Conservation (phyloP, 208 protist genomes). For the Acanthamoeba castellanii region DNA sequence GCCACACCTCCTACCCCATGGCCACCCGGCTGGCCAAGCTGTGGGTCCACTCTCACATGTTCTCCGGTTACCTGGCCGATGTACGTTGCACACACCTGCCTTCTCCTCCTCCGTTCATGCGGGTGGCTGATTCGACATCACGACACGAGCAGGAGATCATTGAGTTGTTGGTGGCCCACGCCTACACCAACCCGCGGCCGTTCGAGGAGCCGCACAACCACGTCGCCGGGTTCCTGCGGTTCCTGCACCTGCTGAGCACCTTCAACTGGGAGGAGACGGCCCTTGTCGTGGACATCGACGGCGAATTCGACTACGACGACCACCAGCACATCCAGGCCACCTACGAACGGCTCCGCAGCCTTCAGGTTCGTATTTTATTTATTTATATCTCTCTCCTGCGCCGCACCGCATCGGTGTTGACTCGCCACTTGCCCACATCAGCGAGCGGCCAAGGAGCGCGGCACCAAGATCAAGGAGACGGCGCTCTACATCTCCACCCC, state of each 20-base stretch:
- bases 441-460: conserved; percentile 14
- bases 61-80: conserved; percentile 19
- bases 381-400: background rate
- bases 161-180: conserved; percentile 2
- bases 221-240: conserved; percentile 36
- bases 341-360: conserved; percentile 27
- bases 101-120: background rate
- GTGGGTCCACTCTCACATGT: conserved; percentile 66
- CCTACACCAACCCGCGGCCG: conserved; percentile 13
- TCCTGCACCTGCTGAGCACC: conserved; percentile 34
- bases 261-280: conserved; percentile 67
- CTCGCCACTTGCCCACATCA: background rate
- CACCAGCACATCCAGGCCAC: conserved; percentile 25
- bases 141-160: conserved; percentile 17
- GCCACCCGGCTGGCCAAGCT: conserved; percentile 39
- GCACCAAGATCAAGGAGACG: conserved; percentile 36
- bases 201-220: background rate
- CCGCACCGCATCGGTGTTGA: no score
- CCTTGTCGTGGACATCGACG: conserved; percentile 47
- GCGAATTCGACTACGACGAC: background rate
- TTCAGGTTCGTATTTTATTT: background rate
- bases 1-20: background rate
- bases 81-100: background rate
- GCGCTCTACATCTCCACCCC: conserved; percentile 39
- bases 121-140: no score